phyloP scores from a whole-genome alignment of 2,329 filamentous ascomycete species.

The Dactylellina leptospora region DNA sequence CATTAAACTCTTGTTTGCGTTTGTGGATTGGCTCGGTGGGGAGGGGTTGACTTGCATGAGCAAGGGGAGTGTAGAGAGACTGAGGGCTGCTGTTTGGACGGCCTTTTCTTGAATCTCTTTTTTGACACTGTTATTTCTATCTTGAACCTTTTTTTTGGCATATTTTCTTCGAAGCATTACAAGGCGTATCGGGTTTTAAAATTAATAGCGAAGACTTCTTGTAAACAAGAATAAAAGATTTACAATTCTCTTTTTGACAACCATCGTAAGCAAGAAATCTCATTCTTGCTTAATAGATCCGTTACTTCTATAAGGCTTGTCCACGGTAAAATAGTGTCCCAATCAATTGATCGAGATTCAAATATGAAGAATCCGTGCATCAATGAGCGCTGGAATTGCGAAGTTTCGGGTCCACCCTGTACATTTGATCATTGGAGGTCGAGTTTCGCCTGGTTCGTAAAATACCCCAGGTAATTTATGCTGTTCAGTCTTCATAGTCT shows the following conservation, averaged over 20 bases:
- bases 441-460: slow-evolving; percentile 18
- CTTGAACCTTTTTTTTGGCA: too few species aligned
- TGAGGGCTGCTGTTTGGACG: slow-evolving; percentile 66
- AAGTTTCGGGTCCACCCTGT: slow-evolving; percentile 33
- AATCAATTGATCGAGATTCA: neutral
- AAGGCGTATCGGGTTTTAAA: too few species aligned
- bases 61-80: slow-evolving; percentile 66
- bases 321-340: too few species aligned
- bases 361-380: slow-evolving; percentile 4
- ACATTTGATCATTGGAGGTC: slow-evolving; percentile 29
- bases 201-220: too few species aligned
- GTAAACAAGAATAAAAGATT: too few species aligned
- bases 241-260: too few species aligned
- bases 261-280: too few species aligned
- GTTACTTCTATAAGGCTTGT: too few species aligned
- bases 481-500: slow-evolving; percentile 31
- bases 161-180: too few species aligned
- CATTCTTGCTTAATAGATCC: too few species aligned
- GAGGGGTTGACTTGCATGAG: slow-evolving; percentile 66
- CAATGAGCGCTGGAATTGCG: slow-evolving; percentile 21
- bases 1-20: slow-evolving; percentile 71
- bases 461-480: slow-evolving; percentile 34
- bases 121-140: too few species aligned
- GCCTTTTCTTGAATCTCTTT: slow-evolving; percentile 54
- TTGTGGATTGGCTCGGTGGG: slow-evolving; percentile 67